Evolutionary conservation across 768 basidiomycete genomes (phyloP), one percentile per base, ranked within the genome.

Genomic region (Cyclocybe cylindracea): DNA sequence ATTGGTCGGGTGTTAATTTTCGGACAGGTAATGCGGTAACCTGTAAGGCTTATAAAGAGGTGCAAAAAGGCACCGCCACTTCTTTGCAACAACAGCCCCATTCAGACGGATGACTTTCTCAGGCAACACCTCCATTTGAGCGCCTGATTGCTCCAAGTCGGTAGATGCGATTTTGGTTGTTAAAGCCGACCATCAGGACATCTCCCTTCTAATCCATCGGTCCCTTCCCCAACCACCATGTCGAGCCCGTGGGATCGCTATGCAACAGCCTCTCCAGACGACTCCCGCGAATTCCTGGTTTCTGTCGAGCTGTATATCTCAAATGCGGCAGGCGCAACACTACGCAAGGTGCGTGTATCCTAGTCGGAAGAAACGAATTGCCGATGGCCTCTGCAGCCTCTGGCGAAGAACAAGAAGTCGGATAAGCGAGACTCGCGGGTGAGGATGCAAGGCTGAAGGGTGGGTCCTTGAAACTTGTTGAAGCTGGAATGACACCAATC

Each of bases 361-460:
- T n/a, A 35, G 40, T 31, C 8, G 39, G 16, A 48, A 40, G 36
- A 35, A 6, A 29, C 34, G 34, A 24, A n/a, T 9, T 13, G 42
- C 42, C 55, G 51, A 57, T 59, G 60, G 32, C 7, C 39, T 16
- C 40, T 39, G 16, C 47, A 82, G 78, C 78, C 79, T 48, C 64
- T 69, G 31, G 61, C 68, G 29, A 69, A 75, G 47, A 77, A 80
- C 42, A 86, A 78, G 72, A 84, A 78, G 65, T 49, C 61, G 16
- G 86, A 87, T 58, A 86, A 78, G 66, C 74, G 78, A 56, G 78
- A 77, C 51, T 69, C 32, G 59, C 66, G 3, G 69, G 67, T 11
- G 83, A 83, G 34, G 77, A 80, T 44, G 70, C 69, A 67, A 89
- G 78, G 65, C 64, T 86, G 59, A 87, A 82, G 77, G 87, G 88